A percentile compares a stretch with the other conserved stretches of the same genome.
Conservation (phyloP, 2,329 filamentous ascomycete species). For the Phialocephala sp. region DNA sequence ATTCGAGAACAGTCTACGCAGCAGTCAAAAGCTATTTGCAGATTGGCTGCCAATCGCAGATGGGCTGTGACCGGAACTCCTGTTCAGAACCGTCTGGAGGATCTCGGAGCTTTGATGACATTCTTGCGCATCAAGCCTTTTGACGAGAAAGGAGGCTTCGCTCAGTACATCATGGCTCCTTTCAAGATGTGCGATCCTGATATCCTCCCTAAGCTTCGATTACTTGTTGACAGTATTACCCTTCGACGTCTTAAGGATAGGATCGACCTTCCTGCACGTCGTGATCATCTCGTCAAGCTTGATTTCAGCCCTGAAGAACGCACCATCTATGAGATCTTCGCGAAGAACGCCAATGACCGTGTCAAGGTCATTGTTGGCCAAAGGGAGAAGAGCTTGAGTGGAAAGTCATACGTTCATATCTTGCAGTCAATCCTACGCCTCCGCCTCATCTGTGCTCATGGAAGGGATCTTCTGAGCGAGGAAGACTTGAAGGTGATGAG, state of each 20-base stretch:
- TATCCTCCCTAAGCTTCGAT: constrained; percentile 82
- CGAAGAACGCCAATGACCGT: constrained; percentile 78
- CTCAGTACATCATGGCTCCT: constrained; percentile 78
- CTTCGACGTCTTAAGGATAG: constrained; percentile 90
- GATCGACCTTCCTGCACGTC: constrained; percentile 78
- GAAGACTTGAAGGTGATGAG: constrained; percentile 82
- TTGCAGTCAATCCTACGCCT: constrained; percentile 89
- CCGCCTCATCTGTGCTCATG: constrained; percentile 89
- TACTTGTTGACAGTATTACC: constrained; percentile 94
- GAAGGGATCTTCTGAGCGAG: constrained; percentile 85
- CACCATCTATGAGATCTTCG: constrained; percentile 82
- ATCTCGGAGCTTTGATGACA: constrained; percentile 83
- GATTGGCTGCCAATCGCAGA: constrained; percentile 77
- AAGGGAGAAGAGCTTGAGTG: constrained; percentile 71
- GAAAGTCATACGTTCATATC: constrained; percentile 92
- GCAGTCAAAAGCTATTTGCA: constrained; percentile 84
- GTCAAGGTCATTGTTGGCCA: constrained; percentile 75
- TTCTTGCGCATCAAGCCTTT: constrained; percentile 89
- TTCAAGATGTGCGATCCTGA: constrained; percentile 88
- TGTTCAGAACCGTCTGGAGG: constrained; percentile 91
- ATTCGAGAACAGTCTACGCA: constrained; percentile 85
- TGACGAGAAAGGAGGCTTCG: constrained; percentile 76
- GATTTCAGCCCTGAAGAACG: constrained; percentile 78
- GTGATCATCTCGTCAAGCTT: constrained; percentile 75
- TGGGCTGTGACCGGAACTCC: constrained; percentile 99